These are phyloP conservation scores for Dentipellis fragilis DNA, from an alignment of 768 basidiomycete species.

Conservation along the genomic window DNA sequence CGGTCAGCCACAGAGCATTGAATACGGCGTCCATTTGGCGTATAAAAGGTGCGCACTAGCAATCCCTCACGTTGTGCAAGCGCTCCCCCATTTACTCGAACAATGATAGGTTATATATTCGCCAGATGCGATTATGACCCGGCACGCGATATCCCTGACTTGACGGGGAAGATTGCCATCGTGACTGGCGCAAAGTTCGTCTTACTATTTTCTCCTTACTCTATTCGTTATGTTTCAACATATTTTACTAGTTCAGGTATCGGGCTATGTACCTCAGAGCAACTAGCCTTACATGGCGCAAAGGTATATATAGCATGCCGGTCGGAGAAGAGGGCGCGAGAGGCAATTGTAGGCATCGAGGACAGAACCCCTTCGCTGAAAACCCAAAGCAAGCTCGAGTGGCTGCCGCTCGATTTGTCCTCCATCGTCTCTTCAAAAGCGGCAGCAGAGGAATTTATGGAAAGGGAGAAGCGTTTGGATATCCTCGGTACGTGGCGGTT, in stretches of 20 bases:
- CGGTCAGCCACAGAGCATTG: too few relatives aligned
- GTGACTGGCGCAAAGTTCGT: constrained; percentile 52
- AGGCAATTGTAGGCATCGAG: constrained; percentile 15
- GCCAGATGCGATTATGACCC: constrained; percentile 17
- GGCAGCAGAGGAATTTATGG: constrained; percentile 39
- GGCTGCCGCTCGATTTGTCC: constrained; percentile 40
- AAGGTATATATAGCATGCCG: constrained; percentile 20
- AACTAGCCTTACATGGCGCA: constrained; percentile 30
- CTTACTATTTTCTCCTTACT: background rate
- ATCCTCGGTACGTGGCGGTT: constrained; percentile 33
- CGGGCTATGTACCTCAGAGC: constrained; percentile 40
- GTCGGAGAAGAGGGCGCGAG: constrained; percentile 2
- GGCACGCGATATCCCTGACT: constrained; percentile 30
- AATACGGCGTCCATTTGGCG: too few relatives aligned
- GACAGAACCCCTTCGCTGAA: background rate
- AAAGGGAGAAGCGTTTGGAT: constrained; percentile 42
- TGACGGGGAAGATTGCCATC: constrained; percentile 39
- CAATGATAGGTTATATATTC: background rate
- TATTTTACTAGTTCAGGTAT: constrained; percentile 29
- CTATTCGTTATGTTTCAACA: background rate
- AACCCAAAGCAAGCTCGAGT: constrained; percentile 24
- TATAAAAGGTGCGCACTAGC: too few relatives aligned
- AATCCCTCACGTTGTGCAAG: too few relatives aligned
- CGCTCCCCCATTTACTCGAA: too few relatives aligned
- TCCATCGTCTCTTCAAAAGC: constrained; percentile 37